phyloP scores from a whole-genome alignment of 2,329 filamentous ascomycete genomes.

The Camptophora hylomeconis region DNA sequence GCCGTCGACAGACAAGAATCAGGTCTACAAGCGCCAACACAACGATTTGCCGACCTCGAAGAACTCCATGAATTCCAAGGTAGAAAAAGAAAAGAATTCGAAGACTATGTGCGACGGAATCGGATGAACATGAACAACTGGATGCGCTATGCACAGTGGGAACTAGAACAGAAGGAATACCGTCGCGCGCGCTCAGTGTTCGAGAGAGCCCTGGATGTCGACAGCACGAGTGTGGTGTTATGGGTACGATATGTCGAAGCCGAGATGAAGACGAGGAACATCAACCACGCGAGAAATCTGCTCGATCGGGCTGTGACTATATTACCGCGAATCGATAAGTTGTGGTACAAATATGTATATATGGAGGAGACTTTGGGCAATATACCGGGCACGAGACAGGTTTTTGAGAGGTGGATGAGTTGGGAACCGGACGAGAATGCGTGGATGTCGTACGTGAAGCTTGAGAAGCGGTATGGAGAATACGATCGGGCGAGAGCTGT shows the following conservation, averaged over 20 bases:
- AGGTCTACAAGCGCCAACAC: slow-evolving; percentile 74
- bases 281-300: slow-evolving; percentile 91
- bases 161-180: slow-evolving; percentile 96
- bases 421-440: slow-evolving; percentile 96
- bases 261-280: slow-evolving; percentile 90
- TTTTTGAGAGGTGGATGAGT: slow-evolving; percentile 96
- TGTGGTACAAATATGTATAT: slow-evolving; percentile 99
- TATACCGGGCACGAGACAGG: slow-evolving; percentile 77
- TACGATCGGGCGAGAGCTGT: slow-evolving; percentile 81
- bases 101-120: slow-evolving; percentile 94
- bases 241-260: slow-evolving; percentile 93
- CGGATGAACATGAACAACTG: slow-evolving; percentile 96
- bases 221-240: slow-evolving; percentile 70
- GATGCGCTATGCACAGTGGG: slow-evolving; percentile 96
- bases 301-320: slow-evolving; percentile 91
- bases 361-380: slow-evolving; percentile 98
- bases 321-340: slow-evolving; percentile 79
- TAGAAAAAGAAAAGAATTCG: slow-evolving; percentile 89
- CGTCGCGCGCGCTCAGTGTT: slow-evolving; percentile 84
- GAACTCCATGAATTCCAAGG: slow-evolving; percentile 97
- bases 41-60: slow-evolving; percentile 90
- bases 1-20: slow-evolving; percentile 93
- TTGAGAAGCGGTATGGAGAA: slow-evolving; percentile 91
- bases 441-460: slow-evolving; percentile 91
- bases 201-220: slow-evolving; percentile 84